Evolutionary conservation across 352 stramenopile species (phyloP), one percentile per base, ranked within the genome.

Genomic region (Stephanocyclus meneghinianus): DNA sequence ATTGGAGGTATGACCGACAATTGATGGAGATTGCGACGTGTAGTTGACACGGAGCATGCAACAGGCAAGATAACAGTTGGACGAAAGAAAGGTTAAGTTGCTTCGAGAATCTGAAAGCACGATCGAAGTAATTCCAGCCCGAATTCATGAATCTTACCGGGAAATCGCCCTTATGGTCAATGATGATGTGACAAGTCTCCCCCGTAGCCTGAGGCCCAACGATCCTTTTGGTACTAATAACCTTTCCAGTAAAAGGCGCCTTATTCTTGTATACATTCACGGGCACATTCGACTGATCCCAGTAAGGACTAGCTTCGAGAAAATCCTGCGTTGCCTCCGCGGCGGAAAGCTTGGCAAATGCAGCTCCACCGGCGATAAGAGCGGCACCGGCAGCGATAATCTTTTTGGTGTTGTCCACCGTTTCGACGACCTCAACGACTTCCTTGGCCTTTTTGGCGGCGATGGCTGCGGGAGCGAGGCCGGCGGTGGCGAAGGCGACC

Each of bases 171-270:
- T 91, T 71, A 87, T 96, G 93, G 64, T 95, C 91, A 77, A 96
- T 96, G 63, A 96, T 91, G 74, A 96, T 95, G 86, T 96, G 91
- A 83, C 92, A 96, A 69, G 92, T 96, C 85, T 94, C 92, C 44
- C 91, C 92, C 30, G 91, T 95, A 11, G 93, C 92, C 78, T 95
- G 88, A 26, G 91, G 86, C 67, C 93, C 93, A 26, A 96, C 93
- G 78, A 96, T 96, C 47, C 92, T 81, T 88, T 96, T 96, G 55
- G 91, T 94, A 63, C 77, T 91, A 50, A 96, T 87, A 71, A 96
- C 87, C 84, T 96, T 96, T 70, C 91, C 91, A 13, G 86, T 94
- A 78, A 94, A 94, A 13, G 93, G 93, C 51, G 89, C 81, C 86
- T 95, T 94, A 78, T 95, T 95, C 82, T 95, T 95, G 83, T 90